Evolutionary conservation across 495 filamentous ascomycete species (phyloP).

Genomic region (Xylaria acuta): DNA sequence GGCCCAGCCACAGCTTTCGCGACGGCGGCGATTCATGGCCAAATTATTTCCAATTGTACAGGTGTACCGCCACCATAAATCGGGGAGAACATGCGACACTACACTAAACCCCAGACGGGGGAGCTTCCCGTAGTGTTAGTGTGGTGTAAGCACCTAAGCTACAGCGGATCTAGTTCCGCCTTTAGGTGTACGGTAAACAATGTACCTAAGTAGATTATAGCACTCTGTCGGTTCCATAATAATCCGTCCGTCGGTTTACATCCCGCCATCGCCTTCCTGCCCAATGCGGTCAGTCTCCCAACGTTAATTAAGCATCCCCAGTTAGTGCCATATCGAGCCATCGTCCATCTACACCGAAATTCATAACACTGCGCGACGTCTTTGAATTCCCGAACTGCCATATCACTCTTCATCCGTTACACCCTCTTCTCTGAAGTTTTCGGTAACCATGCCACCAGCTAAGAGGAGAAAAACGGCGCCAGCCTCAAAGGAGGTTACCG

Average conservation of each 20-base stretch:
- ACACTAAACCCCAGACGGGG: constrained; percentile 1
- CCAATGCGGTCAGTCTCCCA: background rate
- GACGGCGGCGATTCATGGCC: background rate
- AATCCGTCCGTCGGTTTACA: background rate
- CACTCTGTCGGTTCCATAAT: constrained; percentile 5
- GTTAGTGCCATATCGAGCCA: background rate
- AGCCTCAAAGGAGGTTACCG: constrained; percentile 27
- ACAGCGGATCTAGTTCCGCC: background rate
- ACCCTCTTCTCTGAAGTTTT: background rate
- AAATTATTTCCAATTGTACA: background rate
- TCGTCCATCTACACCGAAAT: background rate
- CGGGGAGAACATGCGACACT: background rate
- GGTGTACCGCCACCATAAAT: background rate
- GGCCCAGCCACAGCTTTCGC: background rate
- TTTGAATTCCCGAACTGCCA: background rate
- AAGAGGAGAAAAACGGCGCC: constrained; percentile 57
- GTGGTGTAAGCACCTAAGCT: background rate
- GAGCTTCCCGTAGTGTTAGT: constrained; percentile 20
- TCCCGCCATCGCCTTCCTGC: background rate
- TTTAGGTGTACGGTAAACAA: too few relatives aligned
- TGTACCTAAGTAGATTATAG: too few relatives aligned
- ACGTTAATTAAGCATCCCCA: background rate
- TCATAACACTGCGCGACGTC: background rate
- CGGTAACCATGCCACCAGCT: constrained; percentile 48
- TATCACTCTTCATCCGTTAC: background rate